Conservation (phyloP, 139 green algal species). For the Picochlorum costavermella region DNA sequence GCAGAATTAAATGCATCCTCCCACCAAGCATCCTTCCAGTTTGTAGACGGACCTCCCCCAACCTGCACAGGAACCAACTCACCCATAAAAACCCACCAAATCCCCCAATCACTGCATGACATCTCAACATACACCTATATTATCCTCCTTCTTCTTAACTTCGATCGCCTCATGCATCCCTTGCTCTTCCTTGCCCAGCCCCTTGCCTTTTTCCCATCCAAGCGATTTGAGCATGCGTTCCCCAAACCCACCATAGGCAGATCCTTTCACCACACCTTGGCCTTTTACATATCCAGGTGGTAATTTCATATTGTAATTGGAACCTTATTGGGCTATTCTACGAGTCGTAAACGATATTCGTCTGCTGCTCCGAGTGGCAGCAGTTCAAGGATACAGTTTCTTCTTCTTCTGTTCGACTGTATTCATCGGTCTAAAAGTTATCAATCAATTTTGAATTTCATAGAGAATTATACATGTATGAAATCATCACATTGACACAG, state of each 20-base stretch:
- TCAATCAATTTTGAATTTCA: no score
- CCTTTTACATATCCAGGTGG: conserved; percentile 66
- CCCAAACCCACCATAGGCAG: conserved; percentile 66
- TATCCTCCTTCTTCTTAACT: conserved; percentile 81
- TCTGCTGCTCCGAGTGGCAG: no score
- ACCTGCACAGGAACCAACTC: background rate
- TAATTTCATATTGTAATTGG: conserved; percentile 64
- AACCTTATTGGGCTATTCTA: no score
- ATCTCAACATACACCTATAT: conserved; percentile 24
- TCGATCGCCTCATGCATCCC: conserved; percentile 67
- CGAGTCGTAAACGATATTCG: no score
- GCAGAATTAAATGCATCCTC: conserved; percentile 63
- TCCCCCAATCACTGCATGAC: background rate
- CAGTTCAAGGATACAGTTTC: no score
- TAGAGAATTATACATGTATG: no score
- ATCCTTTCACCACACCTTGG: conserved; percentile 52
- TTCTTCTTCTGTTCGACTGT: no score
- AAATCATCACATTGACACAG: no score
- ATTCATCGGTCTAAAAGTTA: no score
- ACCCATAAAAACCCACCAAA: background rate
- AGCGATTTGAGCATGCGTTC: conserved; percentile 69
- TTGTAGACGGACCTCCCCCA: conserved; percentile 35
- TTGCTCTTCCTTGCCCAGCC: conserved; percentile 53
- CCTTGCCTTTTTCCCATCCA: conserved; percentile 73
- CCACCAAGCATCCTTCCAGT: conserved; percentile 70